Percentiles rank a stretch among this genome's conserved stretches.
Conservation (phyloP, 805 yeast genomes). For the Wickerhamia fluorescens region DNA sequence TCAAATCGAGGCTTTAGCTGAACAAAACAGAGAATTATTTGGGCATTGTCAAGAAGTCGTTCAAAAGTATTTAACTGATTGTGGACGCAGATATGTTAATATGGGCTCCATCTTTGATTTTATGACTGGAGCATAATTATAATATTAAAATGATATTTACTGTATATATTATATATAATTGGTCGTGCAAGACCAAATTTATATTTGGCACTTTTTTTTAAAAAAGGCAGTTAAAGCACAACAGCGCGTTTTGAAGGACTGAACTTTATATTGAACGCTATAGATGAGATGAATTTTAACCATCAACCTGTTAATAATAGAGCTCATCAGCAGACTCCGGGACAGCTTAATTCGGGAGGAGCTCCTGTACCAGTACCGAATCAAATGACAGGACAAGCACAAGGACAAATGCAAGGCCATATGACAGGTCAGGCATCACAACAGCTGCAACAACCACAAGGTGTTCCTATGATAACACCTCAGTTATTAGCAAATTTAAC, state of each 20-base stretch:
- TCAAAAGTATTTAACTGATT: constrained; percentile 64
- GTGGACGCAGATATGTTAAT: constrained; percentile 86
- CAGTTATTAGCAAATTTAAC: constrained; percentile 21
- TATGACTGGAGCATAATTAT: constrained; percentile 34
- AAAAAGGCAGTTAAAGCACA: too few species aligned
- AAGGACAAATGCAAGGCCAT: constrained; percentile 10
- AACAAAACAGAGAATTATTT: constrained; percentile 66
- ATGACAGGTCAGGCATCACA: too few species aligned
- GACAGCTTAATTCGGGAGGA: constrained; percentile 8
- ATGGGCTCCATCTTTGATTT: constrained; percentile 74
- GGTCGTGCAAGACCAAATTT: constrained; percentile 3
- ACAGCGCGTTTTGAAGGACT: too few species aligned
- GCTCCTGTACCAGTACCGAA: constrained; percentile 6
- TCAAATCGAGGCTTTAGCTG: constrained; percentile 66
- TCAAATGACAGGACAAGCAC: constrained; percentile 14
- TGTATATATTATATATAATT: constrained; percentile 1
- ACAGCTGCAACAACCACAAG: constrained; percentile 11
- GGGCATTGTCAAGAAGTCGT: constrained; percentile 50
- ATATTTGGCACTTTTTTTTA: too few species aligned
- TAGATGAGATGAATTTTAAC: constrained; percentile 9
- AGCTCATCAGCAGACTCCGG: neutral
- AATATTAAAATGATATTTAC: neutral
- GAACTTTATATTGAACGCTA: constrained; percentile 1
- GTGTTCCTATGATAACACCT: constrained; percentile 19
- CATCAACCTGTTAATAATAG: constrained; percentile 1